Evolutionary conservation across 2,329 filamentous ascomycete species (phyloP), one percentile per base, ranked within the genome.

Genomic region (Beauveria pseudobassiana): DNA sequence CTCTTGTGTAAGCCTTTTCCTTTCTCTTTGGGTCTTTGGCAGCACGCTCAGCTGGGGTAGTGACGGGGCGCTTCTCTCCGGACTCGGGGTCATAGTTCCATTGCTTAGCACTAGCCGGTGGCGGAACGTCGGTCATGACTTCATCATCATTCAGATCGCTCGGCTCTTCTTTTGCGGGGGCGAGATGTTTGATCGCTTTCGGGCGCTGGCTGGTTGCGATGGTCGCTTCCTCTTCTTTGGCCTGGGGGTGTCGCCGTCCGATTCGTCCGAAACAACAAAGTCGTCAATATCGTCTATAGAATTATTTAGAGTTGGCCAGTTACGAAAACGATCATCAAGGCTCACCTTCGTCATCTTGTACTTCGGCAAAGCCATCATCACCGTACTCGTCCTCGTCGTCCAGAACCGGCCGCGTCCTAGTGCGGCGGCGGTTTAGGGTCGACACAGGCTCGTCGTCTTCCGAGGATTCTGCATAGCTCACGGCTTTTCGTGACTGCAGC

Each of bases 221-320:
- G 84, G 73, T n/a, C 88, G 82, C 75, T 96, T 96, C 68, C 88
- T 78, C 75, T 96, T 96, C 71, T 85, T 89, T 0, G 88, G 78
- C 26, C 80, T 71, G 68, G 78, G 66, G 64, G 80, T 70, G 16
- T 71, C 73, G 20, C 86, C 89, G 53, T 96, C 92, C 0, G 91
- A 93, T 48, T 96, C 91, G 68, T 97, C 93, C 0, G 89, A 86
- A 5, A 89, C 92, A 26, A 98, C 80, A 69, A 98, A 98, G 72
- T 96, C 90, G 64, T 88, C 91, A 77, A 96, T 85, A 59, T 95
- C 90, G 75, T 81, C 78, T 83, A 54, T 1, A 68, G 45, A 9
- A 20, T 67, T 65, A 2, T 20, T 38, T 24, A 18, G 24, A 14
- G 18, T 18, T 7, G 18, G 0, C 4, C 24, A 16, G 5, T 1